Evolutionary conservation across 306 rosid species (phyloP).

Genomic region (Lathyrus sativus): DNA sequence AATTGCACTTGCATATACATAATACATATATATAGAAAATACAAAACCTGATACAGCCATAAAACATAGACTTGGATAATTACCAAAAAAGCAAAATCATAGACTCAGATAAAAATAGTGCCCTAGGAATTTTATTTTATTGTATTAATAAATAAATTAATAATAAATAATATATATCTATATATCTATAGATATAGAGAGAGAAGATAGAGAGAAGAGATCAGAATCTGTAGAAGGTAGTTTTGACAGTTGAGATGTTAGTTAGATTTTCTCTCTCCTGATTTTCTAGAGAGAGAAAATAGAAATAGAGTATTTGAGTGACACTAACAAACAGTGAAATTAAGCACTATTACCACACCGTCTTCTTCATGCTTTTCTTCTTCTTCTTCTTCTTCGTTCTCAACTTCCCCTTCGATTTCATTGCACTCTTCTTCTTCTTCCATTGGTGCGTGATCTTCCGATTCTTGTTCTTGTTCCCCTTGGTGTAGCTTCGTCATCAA

Average conservation of each 20-base stretch:
- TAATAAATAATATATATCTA: background rate
- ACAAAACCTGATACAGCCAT: background rate
- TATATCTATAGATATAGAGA: background rate
- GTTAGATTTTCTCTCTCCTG: conserved; percentile 48
- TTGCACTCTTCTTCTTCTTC: conserved; percentile 46
- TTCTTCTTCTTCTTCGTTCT: conserved; percentile 42
- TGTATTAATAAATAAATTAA: background rate
- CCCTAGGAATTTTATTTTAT: background rate
- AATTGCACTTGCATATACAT: conserved; percentile 51
- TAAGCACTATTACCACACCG: conserved; percentile 24
- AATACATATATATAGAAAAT: background rate
- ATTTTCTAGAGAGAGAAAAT: conserved; percentile 50
- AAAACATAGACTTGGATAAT: background rate
- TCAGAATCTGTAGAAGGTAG: conserved; percentile 51
- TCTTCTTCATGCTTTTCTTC: conserved; percentile 39
- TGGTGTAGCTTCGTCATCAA: conserved; percentile 79
- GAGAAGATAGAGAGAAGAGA: conserved; percentile 14
- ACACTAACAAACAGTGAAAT: background rate
- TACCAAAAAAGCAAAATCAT: background rate
- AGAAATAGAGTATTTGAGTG: conserved; percentile 1
- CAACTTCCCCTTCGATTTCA: conserved; percentile 44
- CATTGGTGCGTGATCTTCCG: conserved; percentile 49
- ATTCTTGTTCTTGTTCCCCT: conserved; percentile 46
- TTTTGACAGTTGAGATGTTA: conserved; percentile 80
- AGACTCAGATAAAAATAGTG: conserved; percentile 16